phyloP scores from a whole-genome alignment of 345 rosid species.

The Syzygium aromaticum region DNA sequence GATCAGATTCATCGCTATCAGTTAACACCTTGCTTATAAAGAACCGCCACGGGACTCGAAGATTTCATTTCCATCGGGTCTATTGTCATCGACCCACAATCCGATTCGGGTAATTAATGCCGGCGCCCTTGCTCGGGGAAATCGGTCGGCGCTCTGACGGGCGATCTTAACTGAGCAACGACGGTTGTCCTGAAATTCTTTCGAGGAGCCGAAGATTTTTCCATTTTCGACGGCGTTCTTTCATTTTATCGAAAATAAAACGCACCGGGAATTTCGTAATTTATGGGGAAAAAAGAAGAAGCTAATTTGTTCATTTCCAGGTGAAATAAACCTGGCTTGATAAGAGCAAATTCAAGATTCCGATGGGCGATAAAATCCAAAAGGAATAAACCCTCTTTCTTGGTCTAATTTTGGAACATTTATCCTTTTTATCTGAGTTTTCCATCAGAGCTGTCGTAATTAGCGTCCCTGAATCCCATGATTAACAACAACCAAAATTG shows the following conservation, averaged over 20 bases:
- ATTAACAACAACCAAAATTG: neutral
- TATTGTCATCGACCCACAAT: neutral
- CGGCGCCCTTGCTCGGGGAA: neutral
- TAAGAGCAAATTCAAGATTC: neutral
- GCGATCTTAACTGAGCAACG: no score
- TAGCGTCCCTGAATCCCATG: neutral
- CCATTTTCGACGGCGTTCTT: neutral
- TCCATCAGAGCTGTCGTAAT: neutral
- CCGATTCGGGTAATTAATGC: neutral
- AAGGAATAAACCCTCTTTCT: neutral
- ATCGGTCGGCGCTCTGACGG: fast-evolving
- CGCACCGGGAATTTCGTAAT: neutral
- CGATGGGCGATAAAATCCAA: neutral
- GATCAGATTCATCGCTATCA: neutral
- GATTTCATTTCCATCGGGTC: neutral
- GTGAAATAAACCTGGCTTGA: neutral
- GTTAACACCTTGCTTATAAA: neutral
- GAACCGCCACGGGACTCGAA: neutral
- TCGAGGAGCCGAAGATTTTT: neutral
- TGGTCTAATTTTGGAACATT: neutral
- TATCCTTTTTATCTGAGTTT: neutral
- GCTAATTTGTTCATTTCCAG: neutral
- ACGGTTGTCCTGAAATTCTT: fast-evolving
- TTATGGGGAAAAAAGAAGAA: neutral
- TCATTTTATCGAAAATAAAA: neutral